Base-by-base conservation (phyloP, 2,329 filamentous ascomycete species). In the Microsporum canis region DNA sequence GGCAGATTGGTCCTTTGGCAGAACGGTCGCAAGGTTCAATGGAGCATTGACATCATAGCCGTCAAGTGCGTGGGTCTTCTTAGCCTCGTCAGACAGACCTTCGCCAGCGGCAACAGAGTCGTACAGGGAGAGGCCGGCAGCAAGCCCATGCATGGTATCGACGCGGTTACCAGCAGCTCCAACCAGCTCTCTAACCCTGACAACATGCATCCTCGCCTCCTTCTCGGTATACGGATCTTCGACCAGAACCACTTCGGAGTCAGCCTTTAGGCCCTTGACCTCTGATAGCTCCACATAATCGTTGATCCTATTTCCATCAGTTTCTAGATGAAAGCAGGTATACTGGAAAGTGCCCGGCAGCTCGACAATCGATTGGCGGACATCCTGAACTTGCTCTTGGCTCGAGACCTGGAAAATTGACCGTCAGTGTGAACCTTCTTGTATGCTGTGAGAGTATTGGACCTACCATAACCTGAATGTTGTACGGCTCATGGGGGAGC, bases 201-300 rank as follows among this genome's bases (percentile, higher is more conserved):
- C 85, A 65, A 97, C 79, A 76, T 99, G 94, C 80, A 99, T 88
- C 66, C 95, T 87, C 34, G 94, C 92, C 77, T 99, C 94, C 78
- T 96, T 97, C 78, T 99, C 94, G 49, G 90, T 99, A 75, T 99
- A 99, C 53, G 95, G 89, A 71, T 99, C 94, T 76, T 96, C 88
- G 60, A 96, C 85, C 68, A 99, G 78, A 60, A 82, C 83, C 62
- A 96, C 82, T 69, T 91, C 88, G 39, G 91, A 88, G 64, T 91
- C 86, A 38, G 87, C 76, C 59, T 84, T 83, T 60, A 99, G 82
- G 61, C 84, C 90, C 56, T 88, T 82, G 60, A 99, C 88, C 72
- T 99, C 92, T 60, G 89, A 91, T 64, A 99, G 83, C 73, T 95
- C 88, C 63, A 95, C 83, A 69, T 94, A 97, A 76, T 99, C 94